Conservation (phyloP, 2,329 filamentous ascomycete genomes). For the Chlorencoelia australis region DNA sequence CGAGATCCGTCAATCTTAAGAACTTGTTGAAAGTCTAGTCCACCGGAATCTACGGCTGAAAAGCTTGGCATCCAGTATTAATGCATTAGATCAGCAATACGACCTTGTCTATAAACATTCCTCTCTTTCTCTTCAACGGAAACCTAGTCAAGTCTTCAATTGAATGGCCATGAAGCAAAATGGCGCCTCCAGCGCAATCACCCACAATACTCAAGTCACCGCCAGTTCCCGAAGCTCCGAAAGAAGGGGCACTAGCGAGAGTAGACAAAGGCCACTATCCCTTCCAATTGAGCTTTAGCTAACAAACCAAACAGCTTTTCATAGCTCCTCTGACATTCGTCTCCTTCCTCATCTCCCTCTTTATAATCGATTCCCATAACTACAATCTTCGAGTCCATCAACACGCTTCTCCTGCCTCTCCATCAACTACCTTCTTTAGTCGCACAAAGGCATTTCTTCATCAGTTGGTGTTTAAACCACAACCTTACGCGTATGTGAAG, state of each 20-base stretch:
- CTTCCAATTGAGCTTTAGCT: not conserved
- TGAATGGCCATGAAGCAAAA: not conserved
- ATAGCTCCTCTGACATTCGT: conserved; percentile 25
- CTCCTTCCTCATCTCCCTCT: conserved; percentile 27
- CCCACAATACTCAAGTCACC: conserved; percentile 4
- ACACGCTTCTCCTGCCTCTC: conserved; percentile 5
- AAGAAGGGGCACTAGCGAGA: conserved; percentile 19
- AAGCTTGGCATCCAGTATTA: no score
- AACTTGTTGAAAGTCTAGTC: no score
- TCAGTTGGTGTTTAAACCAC: conserved; percentile 13
- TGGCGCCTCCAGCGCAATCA: conserved; percentile 5
- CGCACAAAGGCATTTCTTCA: conserved; percentile 14
- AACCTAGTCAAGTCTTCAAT: conserved; percentile 1
- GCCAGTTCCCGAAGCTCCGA: conserved; percentile 14
- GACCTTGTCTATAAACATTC: no score
- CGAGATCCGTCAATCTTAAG: no score
- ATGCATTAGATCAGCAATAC: no score
- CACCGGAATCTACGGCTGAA: no score
- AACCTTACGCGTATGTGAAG: conserved; percentile 19
- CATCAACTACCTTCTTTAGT: conserved; percentile 11
- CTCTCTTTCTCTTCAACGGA: no score
- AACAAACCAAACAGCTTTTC: conserved; percentile 16
- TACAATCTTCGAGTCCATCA: conserved; percentile 13
- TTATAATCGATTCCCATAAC: conserved; percentile 21
- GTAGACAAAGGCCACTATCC: conserved; percentile 9